Evolutionary conservation across 768 basidiomycete genomes (phyloP).

Genomic region (Mycena chlorophos): DNA sequence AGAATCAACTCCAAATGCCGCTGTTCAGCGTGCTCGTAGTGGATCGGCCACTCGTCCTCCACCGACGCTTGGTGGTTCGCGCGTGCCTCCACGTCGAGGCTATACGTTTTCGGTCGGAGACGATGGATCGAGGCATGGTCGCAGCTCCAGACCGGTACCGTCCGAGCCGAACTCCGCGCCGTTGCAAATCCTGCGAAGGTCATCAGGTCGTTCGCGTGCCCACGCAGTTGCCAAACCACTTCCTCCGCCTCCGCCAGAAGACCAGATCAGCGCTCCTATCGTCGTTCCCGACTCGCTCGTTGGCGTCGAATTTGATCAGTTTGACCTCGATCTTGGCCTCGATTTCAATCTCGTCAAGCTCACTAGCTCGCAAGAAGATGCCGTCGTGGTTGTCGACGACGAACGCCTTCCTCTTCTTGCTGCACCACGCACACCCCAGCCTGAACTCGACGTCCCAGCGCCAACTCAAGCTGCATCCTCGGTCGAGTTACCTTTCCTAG

Average conservation of each 20-base stretch:
- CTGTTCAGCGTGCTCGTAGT: conserved; percentile 6
- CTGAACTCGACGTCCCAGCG: no score
- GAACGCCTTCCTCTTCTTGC: conserved; percentile 38
- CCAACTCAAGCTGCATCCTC: no score
- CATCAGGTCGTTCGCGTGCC: conserved; percentile 7
- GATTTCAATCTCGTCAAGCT: conserved; percentile 15
- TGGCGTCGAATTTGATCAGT: conserved; percentile 11
- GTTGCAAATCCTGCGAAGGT: conserved; percentile 5
- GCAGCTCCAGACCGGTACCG: conserved; percentile 1
- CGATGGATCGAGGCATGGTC: conserved; percentile 14
- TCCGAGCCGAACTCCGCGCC: neutral
- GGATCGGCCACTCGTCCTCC: conserved; percentile 26
- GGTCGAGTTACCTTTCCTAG: no score
- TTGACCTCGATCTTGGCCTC: conserved; percentile 18
- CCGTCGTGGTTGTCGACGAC: neutral
- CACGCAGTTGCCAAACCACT: conserved; percentile 1
- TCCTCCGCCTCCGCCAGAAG: neutral
- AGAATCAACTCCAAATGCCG: neutral
- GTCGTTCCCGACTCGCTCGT: conserved; percentile 8
- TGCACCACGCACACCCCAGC: conserved; percentile 43
- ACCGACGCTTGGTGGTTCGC: conserved; percentile 28
- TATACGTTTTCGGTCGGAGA: conserved; percentile 34
- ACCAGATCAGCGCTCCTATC: conserved; percentile 2
- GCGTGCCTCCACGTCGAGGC: conserved; percentile 39
- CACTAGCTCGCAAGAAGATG: conserved; percentile 10